Evolutionary conservation across 441 rosid genomes (phyloP).

Genomic region (Melastoma candidum): DNA sequence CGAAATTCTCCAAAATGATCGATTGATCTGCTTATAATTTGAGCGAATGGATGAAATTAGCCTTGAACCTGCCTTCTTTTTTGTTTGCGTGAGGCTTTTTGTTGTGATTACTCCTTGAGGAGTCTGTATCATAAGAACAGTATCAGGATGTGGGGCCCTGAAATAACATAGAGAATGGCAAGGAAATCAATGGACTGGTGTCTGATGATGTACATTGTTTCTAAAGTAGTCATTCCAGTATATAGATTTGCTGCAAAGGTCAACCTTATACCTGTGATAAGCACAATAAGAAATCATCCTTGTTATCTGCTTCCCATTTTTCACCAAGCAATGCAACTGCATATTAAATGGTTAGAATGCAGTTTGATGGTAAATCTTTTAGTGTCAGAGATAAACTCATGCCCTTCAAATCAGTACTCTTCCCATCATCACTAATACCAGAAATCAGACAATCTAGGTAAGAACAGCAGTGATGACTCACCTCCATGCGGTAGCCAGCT

Average conservation of each 20-base stretch:
- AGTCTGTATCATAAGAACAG: slow-evolving; percentile 59
- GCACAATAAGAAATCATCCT: slow-evolving; percentile 92
- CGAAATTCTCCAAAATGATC: no score
- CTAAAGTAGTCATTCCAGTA: no score
- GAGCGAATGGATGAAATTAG: slow-evolving; percentile 42
- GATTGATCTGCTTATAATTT: slow-evolving; percentile 1
- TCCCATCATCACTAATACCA: no score
- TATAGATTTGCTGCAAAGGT: no score
- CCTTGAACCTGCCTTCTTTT: slow-evolving; percentile 59
- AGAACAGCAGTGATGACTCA: slow-evolving; percentile 13
- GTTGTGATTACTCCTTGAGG: slow-evolving; percentile 66
- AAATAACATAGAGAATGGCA: not conserved
- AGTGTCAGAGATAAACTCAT: slow-evolving; percentile 1
- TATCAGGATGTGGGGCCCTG: slow-evolving; percentile 69
- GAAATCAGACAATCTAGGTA: no score
- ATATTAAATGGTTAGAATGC: slow-evolving; percentile 8
- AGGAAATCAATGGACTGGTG: no score
- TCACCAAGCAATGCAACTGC: slow-evolving; percentile 93
- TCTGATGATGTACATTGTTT: no score
- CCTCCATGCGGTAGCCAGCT: slow-evolving; percentile 99
- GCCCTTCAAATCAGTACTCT: not conserved
- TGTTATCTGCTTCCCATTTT: slow-evolving; percentile 77
- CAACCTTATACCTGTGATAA: slow-evolving; percentile 60
- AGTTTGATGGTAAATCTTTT: not conserved
- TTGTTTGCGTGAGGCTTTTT: slow-evolving; percentile 53